These are phyloP conservation scores for Dujonia santamariae DNA, from an alignment of 1,139 yeast genomes.

Conservation along the genomic window DNA sequence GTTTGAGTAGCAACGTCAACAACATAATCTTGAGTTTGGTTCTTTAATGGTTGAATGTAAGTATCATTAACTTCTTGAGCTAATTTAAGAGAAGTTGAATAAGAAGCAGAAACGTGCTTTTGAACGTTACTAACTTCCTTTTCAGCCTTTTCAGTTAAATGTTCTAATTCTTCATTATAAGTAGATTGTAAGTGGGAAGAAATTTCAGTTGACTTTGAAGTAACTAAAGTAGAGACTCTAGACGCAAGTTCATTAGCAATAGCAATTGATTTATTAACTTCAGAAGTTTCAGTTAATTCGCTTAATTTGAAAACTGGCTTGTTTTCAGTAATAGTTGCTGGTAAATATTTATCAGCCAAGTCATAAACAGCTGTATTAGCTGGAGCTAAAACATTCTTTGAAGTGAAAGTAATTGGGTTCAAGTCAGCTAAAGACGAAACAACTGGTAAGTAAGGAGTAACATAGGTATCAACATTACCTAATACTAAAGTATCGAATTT, in stretches of 20 bases:
- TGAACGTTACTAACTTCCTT: constrained; percentile 9
- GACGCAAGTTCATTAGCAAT: constrained; percentile 29
- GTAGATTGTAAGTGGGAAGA: constrained; percentile 32
- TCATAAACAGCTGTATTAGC: constrained; percentile 26
- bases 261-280: constrained; percentile 27
- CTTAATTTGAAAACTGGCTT: constrained; percentile 22
- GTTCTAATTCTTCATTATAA: constrained; percentile 31
- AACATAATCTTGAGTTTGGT: constrained; percentile 39
- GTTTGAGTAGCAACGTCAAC: constrained; percentile 33
- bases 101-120: constrained; percentile 35
- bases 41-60: constrained; percentile 39
- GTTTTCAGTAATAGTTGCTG: constrained; percentile 20
- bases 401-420: constrained; percentile 14
- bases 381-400: constrained; percentile 22
- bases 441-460: constrained; percentile 8
- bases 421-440: constrained; percentile 11
- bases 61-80: constrained; percentile 34
- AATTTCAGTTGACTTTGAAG: constrained; percentile 27
- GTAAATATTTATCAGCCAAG: constrained; percentile 31
- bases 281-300: constrained; percentile 18
- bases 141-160: constrained; percentile 6
- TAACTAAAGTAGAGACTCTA: constrained; percentile 25
- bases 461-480: constrained; percentile 17
- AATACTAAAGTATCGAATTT: constrained; percentile 26
- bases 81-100: constrained; percentile 34